phyloP scores from a whole-genome alignment of 345 rosid species.

The Balakata baccata region DNA sequence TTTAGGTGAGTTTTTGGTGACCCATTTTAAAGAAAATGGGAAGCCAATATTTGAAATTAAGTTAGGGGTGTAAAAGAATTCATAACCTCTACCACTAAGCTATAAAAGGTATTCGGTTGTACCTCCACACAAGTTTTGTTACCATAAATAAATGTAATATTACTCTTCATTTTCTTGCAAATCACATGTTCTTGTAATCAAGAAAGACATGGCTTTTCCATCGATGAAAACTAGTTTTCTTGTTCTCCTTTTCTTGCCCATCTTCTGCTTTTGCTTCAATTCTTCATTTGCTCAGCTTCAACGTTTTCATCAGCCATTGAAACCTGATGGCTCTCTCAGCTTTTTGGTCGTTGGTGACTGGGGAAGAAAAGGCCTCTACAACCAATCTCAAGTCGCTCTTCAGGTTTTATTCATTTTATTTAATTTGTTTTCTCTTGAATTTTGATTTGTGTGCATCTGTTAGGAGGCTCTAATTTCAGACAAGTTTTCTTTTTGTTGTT shows the following conservation, averaged over 20 bases:
- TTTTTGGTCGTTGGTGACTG: conserved; percentile 22
- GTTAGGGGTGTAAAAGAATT: background rate
- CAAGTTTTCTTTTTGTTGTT: no score
- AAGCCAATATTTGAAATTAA: background rate
- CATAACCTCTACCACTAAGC: background rate
- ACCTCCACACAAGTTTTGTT: background rate
- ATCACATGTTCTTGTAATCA: background rate
- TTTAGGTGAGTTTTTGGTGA: background rate
- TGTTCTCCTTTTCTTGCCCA: background rate
- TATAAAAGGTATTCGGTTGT: background rate
- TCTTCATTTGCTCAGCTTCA: conserved; percentile 10
- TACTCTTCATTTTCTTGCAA: background rate
- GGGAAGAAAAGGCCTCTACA: conserved; percentile 16
- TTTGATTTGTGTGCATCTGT: no score
- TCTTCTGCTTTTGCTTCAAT: background rate
- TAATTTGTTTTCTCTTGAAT: background rate
- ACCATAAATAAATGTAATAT: background rate
- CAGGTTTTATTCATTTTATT: background rate
- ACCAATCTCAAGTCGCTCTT: conserved; percentile 12
- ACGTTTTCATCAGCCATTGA: conserved; percentile 10
- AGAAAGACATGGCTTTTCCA: background rate
- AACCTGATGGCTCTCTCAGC: conserved; percentile 16
- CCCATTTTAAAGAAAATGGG: background rate
- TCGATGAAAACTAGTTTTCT: background rate
- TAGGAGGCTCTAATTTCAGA: no score